Evolutionary conservation across 2,329 filamentous ascomycete species (phyloP), one percentile per base, ranked within the genome.

Genomic region (Immersiporthe knoxdaviesiana): DNA sequence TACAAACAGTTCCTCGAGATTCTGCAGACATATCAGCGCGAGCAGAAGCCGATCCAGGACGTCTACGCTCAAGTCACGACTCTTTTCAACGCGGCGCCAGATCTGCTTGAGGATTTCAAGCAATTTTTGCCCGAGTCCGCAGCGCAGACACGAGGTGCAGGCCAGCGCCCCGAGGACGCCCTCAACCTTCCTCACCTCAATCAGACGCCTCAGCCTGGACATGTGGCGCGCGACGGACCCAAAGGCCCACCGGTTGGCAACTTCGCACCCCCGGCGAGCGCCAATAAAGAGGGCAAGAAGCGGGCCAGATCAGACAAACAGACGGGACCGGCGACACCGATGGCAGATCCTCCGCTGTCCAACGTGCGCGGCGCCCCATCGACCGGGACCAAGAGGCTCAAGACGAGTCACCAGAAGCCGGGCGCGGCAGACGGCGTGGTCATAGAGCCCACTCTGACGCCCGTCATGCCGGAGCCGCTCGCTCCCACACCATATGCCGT

Each of bases 1-100:
- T 99, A 99, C 84, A 99, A 99, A 80, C 95, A 99, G 77, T 99
- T 99, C 77, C 86, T 99, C 39, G 96, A 99, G 79, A 99, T 99
- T 63, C 84, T 99, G 60, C 96, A 99, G 80, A 99, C 96, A 2
- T 99, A 99, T 76, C 96, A 99, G 80, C 89, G 96, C 68, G 96
- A 99, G 79, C 97, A 96, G 66, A 98, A 98, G 78, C 97, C 96
- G 0, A 99, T 99, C 50, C 94, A 97, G 78, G 96, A 99, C 79
- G 96, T 99, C 3, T 99, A 99, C 79, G 92, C 93, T 1, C 96
- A 99, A 79, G 96, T 99, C 32, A 99, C 97, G 0, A 92, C 91
- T 41, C 84, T 99, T 0, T 99, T 99, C 82, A 94, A 93, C 77
- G 91, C 92, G 6, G 96, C 97, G 0, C 95, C 95, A 5, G 96